Evolutionary conservation across 2,329 filamentous ascomycete genomes (phyloP), one percentile per base, ranked within the genome.

Genomic region (Diplodia mutila): DNA sequence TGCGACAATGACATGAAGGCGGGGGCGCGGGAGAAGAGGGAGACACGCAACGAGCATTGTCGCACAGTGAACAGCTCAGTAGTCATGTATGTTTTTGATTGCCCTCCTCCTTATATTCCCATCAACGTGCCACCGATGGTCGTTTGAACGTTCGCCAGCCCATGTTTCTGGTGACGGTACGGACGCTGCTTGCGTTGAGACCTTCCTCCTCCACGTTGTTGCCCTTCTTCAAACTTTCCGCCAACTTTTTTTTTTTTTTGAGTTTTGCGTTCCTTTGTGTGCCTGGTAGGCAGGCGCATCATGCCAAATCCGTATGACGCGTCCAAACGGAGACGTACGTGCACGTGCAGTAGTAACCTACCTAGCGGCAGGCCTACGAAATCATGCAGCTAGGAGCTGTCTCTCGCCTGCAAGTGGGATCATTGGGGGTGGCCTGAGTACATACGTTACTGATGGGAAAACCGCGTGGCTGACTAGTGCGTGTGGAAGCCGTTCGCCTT

Each of bases 61-160:
- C 49, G 49, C 49, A 52, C 49, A 52, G n/a, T 52, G 49, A 52
- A 52, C 49, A 52, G 23, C 49, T 27, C 49, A 52, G 49, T 21
- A 46, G 42, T 46, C 42, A 46, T 46, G 42, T 34, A 9, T 34
- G 8, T 11, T 34, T 12, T 46, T 46, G 8, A 7, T 7, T 46
- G 42, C 42, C 42, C 18, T 46, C 42, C 9, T 34, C 32, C 32
- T 34, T 11, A 14, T 39, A 11, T 5, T 5, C 4, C 37, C 37
- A 16, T n/a, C n/a, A n/a, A n/a, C n/a, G n/a, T n/a, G n/a, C 39
- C 18, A n/a, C 42, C 3, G n/a, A 18, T 9, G 7, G n/a, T 46
- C 7, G 42, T 21, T 46, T 46, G 42, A 9, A 46, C n/a, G 6
- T 34, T 9, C 32, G 32, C 32, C 32, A 34, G 32, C 32, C n/a